phyloP scores from a whole-genome alignment of 257 asterid species.

The Solanum tacnaense region DNA sequence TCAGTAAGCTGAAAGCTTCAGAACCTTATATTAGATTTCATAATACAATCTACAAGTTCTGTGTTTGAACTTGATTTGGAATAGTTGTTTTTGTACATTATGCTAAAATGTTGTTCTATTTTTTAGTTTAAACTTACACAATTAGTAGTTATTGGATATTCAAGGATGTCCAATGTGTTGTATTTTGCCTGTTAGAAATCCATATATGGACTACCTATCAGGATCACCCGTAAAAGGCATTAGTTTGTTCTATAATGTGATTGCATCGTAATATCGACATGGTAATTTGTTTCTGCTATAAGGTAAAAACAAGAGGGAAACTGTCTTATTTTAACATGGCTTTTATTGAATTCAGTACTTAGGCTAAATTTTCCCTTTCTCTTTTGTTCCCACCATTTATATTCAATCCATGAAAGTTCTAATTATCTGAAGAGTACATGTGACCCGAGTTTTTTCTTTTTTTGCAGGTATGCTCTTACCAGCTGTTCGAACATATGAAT shows the following conservation, averaged over 20 bases:
- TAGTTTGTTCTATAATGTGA: not conserved
- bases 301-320: not conserved
- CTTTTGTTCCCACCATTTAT: not conserved
- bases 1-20: not conserved
- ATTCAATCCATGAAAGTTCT: not conserved
- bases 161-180: not conserved
- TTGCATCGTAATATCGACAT: not conserved
- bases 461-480: constrained; percentile 44
- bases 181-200: not conserved
- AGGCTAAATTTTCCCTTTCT: not conserved
- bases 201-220: not conserved
- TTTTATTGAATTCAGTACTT: not conserved
- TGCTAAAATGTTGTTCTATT: not conserved
- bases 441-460: not conserved
- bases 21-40: not conserved
- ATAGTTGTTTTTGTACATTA: not conserved
- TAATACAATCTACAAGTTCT: not conserved
- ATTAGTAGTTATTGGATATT: not conserved
- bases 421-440: not conserved
- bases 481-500: constrained; percentile 62
- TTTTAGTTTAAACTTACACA: not conserved
- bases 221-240: not conserved
- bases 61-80: not conserved
- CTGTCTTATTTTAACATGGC: not conserved
- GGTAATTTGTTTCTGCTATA: not conserved